Base-by-base conservation (phyloP, 805 yeast genomes). In the Hanseniaspora meyeri region DNA sequence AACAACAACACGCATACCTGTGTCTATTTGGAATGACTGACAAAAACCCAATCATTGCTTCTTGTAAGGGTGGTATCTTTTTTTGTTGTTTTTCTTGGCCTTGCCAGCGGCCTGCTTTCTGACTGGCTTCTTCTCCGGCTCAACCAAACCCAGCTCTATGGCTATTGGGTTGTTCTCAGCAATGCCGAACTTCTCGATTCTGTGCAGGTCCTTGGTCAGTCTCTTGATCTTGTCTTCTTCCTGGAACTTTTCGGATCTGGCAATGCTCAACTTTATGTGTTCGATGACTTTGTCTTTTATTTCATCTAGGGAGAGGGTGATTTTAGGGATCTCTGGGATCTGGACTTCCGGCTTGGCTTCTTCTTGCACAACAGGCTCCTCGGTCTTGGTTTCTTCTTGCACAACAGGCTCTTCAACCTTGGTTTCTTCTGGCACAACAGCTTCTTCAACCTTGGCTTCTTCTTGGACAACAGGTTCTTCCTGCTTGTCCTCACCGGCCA, bases 161-260 rank as follows among this genome's bases (percentile, higher is more conserved):
- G 88, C 89, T 61, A 85, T 69, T 10, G 82, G 77, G 43, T 85
- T 80, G 57, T 81, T 81, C 38, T 75, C 66, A 59, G 82, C 84
- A 51, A 87, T 79, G 32, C 97, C 97, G 66, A 88, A 90, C 72
- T 87, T 88, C 66, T 83, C 83, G 60, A 89, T 80, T 46, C 71
- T 62, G 5, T 50, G 60, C 31, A 67, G 60, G 53, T 62, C 64
- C 66, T 95, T 79, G 39, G 74, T 75, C 62, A 88, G 72, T 59
- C 79, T 82, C 59, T 78, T 80, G 64, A 79, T 79, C 49, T 85
- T 78, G 20, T 73, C 75, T 40, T 74, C 74, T 29, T 78, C 77
- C 14, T 71, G 70, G 63, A 89, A 90, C 67, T 87, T 86, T 65
- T 79, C 79, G 17, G 89, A 85, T 64, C 97, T 78, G 51, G 73